phyloP scores from a whole-genome alignment of 768 basidiomycete genomes.

The Tricholoma hemisulphureum region DNA sequence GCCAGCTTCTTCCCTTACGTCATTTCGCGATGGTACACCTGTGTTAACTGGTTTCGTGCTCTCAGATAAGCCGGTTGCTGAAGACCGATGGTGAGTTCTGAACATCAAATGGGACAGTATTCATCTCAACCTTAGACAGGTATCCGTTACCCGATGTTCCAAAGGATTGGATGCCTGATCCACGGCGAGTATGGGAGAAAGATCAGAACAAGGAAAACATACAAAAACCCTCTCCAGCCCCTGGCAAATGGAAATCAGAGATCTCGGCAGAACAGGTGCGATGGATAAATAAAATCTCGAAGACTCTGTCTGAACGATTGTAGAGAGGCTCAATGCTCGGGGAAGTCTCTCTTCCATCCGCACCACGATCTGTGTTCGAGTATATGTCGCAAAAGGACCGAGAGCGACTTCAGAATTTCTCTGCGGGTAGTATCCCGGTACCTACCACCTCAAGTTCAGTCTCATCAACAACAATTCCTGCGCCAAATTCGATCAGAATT shows the following conservation, averaged over 20 bases:
- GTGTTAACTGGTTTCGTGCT: conserved; percentile 77
- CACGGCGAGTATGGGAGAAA: conserved; percentile 67
- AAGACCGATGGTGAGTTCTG: conserved; percentile 62
- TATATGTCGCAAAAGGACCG: conserved; percentile 91
- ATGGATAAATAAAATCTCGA: not conserved
- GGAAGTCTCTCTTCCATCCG: conserved; percentile 69
- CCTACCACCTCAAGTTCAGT: conserved; percentile 22
- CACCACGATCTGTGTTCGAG: conserved; percentile 86
- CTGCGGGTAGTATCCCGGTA: conserved; percentile 26
- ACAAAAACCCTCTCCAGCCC: conserved; percentile 26
- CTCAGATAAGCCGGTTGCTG: conserved; percentile 61
- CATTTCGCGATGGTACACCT: conserved; percentile 73
- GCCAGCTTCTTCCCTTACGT: conserved; percentile 26
- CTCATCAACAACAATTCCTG: conserved; percentile 22
- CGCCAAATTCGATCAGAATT: conserved; percentile 33
- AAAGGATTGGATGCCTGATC: conserved; percentile 82
- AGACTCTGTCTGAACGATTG: not conserved
- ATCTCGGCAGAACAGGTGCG: conserved; percentile 73
- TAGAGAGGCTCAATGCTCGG: conserved; percentile 87
- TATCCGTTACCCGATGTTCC: conserved; percentile 84
- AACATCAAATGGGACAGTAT: not conserved
- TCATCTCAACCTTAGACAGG: conserved; percentile 43
- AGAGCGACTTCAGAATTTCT: conserved; percentile 73
- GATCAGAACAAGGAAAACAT: conserved; percentile 49
- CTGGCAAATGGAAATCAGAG: conserved; percentile 51